These are phyloP conservation scores for Ulota crispa DNA, from an alignment of 225 moss, liverwort and hornwort genomes.

Conservation along the genomic window DNA sequence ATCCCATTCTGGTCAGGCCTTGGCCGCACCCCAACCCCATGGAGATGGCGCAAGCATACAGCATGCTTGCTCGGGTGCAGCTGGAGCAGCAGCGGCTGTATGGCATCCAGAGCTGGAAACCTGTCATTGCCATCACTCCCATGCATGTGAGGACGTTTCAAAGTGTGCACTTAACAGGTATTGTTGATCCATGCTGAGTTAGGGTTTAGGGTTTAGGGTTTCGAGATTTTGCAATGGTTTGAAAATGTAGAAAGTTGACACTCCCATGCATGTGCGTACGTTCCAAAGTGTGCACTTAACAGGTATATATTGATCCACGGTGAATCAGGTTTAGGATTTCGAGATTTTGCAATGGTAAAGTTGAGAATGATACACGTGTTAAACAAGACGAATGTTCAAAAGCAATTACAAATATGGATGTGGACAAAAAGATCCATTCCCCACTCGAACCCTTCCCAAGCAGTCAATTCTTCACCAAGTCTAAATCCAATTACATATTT, in stretches of 20 bases:
- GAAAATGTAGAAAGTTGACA: not conserved
- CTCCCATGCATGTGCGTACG: no score
- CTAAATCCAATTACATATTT: no score
- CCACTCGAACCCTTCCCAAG: no score
- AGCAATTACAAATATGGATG: no score
- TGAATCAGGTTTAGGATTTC: no score
- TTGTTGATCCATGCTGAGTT: not conserved
- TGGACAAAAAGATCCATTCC: no score
- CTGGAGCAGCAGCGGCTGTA: conserved; percentile 82
- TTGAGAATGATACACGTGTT: not conserved
- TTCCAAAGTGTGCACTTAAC: no score
- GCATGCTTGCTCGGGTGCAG: conserved; percentile 72
- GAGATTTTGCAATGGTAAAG: no score
- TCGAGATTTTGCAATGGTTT: not conserved
- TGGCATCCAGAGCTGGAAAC: conserved; percentile 53
- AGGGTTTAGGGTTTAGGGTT: no score
- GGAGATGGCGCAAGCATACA: conserved; percentile 70
- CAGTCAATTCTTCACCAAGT: no score
- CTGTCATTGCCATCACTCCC: conserved; percentile 79
- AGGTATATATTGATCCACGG: no score
- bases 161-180: conserved; percentile 69
- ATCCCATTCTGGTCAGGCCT: conserved; percentile 76
- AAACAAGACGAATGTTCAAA: no score
- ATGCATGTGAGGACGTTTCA: conserved; percentile 79
- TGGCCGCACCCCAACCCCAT: conserved; percentile 88